Evolutionary conservation across 768 basidiomycete genomes (phyloP).

Genomic region (Hygrocybe punicea): DNA sequence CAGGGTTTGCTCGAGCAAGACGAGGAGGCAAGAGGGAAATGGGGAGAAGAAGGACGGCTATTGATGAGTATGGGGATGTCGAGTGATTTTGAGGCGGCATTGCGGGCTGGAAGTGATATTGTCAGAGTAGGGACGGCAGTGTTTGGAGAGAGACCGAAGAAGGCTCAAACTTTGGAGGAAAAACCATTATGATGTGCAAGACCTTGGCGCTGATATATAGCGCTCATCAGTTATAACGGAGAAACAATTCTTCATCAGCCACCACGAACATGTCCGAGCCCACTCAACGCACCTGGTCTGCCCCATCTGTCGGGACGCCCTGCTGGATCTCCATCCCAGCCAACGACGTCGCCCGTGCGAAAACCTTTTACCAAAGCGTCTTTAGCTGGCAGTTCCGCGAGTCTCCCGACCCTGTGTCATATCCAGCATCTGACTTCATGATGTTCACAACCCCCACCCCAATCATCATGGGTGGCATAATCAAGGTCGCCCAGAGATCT

Average conservation of each 20-base stretch:
- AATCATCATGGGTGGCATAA: no score
- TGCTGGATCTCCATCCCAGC: background rate
- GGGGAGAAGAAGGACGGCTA: conserved; percentile 51
- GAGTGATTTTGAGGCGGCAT: conserved; percentile 84
- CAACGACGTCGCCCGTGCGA: background rate
- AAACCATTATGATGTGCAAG: no score
- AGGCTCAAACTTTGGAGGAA: no score
- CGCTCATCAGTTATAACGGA: no score
- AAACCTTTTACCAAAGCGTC: background rate
- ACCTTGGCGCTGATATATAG: no score
- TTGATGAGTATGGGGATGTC: conserved; percentile 96
- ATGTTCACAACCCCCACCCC: no score
- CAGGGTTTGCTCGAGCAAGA: conserved; percentile 41
- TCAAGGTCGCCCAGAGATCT: no score
- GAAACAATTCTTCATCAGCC: no score
- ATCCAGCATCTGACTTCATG: no score
- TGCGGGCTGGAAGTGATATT: conserved; percentile 78
- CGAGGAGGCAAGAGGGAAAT: conserved; percentile 23
- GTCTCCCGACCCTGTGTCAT: no score
- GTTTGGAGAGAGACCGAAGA: conserved; percentile 62
- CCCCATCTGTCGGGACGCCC: background rate
- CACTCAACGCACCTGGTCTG: background rate
- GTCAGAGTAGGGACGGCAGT: conserved; percentile 91
- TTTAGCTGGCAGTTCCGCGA: background rate
- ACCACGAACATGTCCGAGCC: background rate